Evolutionary conservation across 108 stramenopile genomes (phyloP), one percentile per base, ranked within the genome.

Genomic region (Fragilariopsis cylindrus): DNA sequence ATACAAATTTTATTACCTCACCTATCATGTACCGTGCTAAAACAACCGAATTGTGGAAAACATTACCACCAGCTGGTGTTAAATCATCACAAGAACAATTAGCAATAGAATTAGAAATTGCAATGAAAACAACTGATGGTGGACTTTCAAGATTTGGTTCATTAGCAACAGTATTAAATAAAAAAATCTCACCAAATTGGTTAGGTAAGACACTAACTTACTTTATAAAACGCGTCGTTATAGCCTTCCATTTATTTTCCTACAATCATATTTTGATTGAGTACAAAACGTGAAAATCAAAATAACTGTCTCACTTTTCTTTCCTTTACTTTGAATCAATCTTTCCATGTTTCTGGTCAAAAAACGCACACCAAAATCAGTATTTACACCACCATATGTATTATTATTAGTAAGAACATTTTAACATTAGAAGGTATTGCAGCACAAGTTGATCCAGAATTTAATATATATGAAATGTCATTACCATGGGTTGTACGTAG

Each of bases 401-500:
- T 44, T 63, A 3, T 41, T 63, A 44, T 44, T 63, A 44, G 45
- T 63, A n/a, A 42, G 62, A n/a, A 63, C 62, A 5, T 63, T 63
- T 13, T 63, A 44, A 63, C 62, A 5, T n/a, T 63, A 9, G 62
- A 63, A 44, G 62, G 62, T 21, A 63, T 63, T 43, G 13, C 62
- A 63, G 62, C 62, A 5, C 62, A 63, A 63, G 62, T 63, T 41
- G 62, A 63, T 63, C 62, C 62, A 11, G 62, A 63, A n/a, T 63
- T 63, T 40, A 63, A 63, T 45, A 63, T 63, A n/a, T 63, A 63
- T 44, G 62, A 63, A 63, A 76, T 70, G 64, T 65, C 75, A 18
- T 6, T 69, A 54, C 75, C 75, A n/a, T 76, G 68, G 68, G 75
- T 66, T 7, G 48, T 76, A 3, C 68, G 69, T n/a, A 21, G 75